Conservation (phyloP, 345 rosid species). For the Psidium friedrichsthalianum region DNA sequence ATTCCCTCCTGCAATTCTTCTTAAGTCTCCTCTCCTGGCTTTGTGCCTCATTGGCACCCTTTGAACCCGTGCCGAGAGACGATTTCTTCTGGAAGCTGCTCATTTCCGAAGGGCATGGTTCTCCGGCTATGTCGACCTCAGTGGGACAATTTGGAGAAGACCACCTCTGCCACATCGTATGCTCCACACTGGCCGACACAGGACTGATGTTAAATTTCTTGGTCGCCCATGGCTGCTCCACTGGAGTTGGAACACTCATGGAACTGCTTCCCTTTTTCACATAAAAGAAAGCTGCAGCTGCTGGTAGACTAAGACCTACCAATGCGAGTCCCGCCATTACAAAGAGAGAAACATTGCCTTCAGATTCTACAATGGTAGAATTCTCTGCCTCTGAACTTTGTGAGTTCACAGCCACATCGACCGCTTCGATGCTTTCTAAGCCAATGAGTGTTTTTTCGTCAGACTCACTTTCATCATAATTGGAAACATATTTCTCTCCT, state of each 20-base stretch:
- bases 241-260: constrained; percentile 1
- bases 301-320: constrained; percentile 23
- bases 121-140: constrained; percentile 25
- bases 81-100: constrained; percentile 40
- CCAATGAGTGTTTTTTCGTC: neutral
- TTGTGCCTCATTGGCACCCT: constrained; percentile 19
- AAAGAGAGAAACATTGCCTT: neutral
- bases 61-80: constrained; percentile 12
- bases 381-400: constrained; percentile 1
- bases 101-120: constrained; percentile 47
- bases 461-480: neutral
- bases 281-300: constrained; percentile 15
- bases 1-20: constrained; percentile 42
- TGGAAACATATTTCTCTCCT: neutral
- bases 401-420: neutral
- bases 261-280: constrained; percentile 12
- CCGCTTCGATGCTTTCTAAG: neutral
- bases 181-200: constrained; percentile 3
- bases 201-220: constrained; percentile 20
- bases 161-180: neutral
- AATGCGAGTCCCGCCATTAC: constrained; percentile 10
- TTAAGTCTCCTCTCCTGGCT: constrained; percentile 30
- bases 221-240: constrained; percentile 2
- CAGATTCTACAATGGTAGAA: neutral
- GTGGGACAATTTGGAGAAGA: constrained; percentile 13